phyloP scores from a whole-genome alignment of 2,329 filamentous ascomycete genomes.

The Xylariaceae sp. region DNA sequence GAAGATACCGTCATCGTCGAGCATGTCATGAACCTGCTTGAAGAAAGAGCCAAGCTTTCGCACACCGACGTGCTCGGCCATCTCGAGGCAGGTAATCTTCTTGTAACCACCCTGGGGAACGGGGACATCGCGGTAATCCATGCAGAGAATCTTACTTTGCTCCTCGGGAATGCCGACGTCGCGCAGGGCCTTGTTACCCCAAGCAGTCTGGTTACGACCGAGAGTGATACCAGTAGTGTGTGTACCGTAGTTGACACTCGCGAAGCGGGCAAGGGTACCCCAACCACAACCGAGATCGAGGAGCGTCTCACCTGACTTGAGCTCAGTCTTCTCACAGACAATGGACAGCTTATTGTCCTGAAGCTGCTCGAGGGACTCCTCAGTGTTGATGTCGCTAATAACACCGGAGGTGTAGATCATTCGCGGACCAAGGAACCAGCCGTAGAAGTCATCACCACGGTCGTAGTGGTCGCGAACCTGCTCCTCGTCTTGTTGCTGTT shows the following conservation, averaged over 20 bases:
- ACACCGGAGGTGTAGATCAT: conserved; percentile 99
- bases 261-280: conserved; percentile 93
- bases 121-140: conserved; percentile 94
- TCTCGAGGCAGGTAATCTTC: conserved; percentile 96
- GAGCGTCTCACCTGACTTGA: conserved; percentile 74
- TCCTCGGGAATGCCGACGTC: conserved; percentile 75
- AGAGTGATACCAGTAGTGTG: conserved; percentile 86
- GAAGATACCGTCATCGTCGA: conserved; percentile 92
- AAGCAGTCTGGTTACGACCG: conserved; percentile 91
- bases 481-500: conserved; percentile 67
- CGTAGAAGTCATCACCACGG: conserved; percentile 96
- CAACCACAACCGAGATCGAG: conserved; percentile 97
- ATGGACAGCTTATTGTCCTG: conserved; percentile 96
- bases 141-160: conserved; percentile 89
- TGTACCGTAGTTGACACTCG: conserved; percentile 85
- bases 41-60: conserved; percentile 79
- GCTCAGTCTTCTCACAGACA: conserved; percentile 90
- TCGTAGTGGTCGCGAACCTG: conserved; percentile 98
- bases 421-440: conserved; percentile 94
- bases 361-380: conserved; percentile 89
- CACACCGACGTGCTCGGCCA: conserved; percentile 97
- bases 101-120: conserved; percentile 73
- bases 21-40: conserved; percentile 86
- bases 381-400: conserved; percentile 78
- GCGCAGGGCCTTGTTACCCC: conserved; percentile 87